phyloP scores from a whole-genome alignment of 1,139 yeast species.

The Zygotorulaspora mrakii region DNA sequence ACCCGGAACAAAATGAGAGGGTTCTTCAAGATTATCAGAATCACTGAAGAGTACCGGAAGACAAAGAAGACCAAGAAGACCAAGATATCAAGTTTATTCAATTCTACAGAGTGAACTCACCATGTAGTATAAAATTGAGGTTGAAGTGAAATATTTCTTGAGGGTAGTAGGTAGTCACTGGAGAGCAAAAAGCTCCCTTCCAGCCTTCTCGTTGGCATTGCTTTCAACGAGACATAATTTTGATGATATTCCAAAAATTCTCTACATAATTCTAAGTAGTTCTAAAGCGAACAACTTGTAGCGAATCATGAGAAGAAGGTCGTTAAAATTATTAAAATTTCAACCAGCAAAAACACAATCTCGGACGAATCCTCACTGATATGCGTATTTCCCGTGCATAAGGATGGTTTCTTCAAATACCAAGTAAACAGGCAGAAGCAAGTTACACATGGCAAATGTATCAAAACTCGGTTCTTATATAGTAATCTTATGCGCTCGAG shows the following conservation, averaged over 20 bases:
- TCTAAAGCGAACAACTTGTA: constrained; percentile 41
- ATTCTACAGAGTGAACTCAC: constrained; percentile 10
- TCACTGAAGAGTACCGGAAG: too few relatives aligned
- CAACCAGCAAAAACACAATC: constrained; percentile 99
- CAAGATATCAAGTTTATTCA: constrained; percentile 1
- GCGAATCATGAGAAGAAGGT: constrained; percentile 74
- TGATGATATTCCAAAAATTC: constrained; percentile 41
- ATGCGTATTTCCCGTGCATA: constrained; percentile 99
- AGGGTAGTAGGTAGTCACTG: too few relatives aligned
- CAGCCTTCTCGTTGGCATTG: too few relatives aligned
- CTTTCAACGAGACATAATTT: background rate
- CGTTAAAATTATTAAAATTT: constrained; percentile 82
- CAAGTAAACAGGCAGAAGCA: background rate
- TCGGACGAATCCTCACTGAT: constrained; percentile 99
- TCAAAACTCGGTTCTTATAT: constrained; percentile 3
- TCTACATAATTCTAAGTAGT: constrained; percentile 40
- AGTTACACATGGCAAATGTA: background rate
- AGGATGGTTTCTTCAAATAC: constrained; percentile 52
- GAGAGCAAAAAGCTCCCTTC: too few relatives aligned
- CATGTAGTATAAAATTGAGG: constrained; percentile 1
- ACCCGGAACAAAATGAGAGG: too few relatives aligned
- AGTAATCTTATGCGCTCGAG: background rate
- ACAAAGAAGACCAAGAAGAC: background rate
- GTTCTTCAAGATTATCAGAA: too few relatives aligned
- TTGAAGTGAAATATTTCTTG: background rate